A percentile compares a stretch with the other conserved stretches of the same genome.
Conservation (phyloP, 2,329 filamentous ascomycete genomes). For the Colletotrichum higginsianum region DNA sequence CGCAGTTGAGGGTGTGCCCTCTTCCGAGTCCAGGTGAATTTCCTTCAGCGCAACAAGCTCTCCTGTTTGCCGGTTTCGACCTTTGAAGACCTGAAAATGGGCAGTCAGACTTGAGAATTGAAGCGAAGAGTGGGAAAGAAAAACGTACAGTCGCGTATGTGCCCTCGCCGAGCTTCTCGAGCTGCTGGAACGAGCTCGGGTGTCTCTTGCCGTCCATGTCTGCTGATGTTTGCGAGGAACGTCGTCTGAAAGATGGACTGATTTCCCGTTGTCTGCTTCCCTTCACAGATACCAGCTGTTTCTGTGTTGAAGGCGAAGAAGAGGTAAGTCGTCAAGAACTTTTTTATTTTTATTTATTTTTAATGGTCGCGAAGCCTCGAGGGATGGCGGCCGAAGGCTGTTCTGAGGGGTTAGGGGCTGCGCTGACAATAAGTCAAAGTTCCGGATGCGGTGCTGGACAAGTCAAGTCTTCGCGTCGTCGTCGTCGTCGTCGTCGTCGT, state of each 20-base stretch:
- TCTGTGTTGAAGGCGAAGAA: neutral
- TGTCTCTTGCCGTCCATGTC: slow-evolving; percentile 92
- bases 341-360: neutral
- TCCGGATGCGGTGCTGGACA: neutral
- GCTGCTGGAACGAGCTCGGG: slow-evolving; percentile 98
- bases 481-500: no score
- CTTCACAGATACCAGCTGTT: neutral
- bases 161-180: slow-evolving; percentile 98
- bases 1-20: slow-evolving; percentile 96
- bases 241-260: neutral
- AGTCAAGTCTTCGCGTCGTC: neutral
- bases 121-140: neutral
- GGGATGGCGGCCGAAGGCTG: neutral
- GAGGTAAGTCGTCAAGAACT: neutral
- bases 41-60: slow-evolving; percentile 98
- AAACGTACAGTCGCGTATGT: slow-evolving; percentile 93
- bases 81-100: slow-evolving; percentile 90
- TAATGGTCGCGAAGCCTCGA: neutral
- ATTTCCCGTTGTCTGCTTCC: neutral
- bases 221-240: neutral
- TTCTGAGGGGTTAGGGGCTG: neutral
- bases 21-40: slow-evolving; percentile 98
- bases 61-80: slow-evolving; percentile 95
- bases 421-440: neutral
- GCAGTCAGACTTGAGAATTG: neutral